phyloP scores from a whole-genome alignment of 2,329 filamentous ascomycete species.

The Cryoendolithus antarcticus region DNA sequence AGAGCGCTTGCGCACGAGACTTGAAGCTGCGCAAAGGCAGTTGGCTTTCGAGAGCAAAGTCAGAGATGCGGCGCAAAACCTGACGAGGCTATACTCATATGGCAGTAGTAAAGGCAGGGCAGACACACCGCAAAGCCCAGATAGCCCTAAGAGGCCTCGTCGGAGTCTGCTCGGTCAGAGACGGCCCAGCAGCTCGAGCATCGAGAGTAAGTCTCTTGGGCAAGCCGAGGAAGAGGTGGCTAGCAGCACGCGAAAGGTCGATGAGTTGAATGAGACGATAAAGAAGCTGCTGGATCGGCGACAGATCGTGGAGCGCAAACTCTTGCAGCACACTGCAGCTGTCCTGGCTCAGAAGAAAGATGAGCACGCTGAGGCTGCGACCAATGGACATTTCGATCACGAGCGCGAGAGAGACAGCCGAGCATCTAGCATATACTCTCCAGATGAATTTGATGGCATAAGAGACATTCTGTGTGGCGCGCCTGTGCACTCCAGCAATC shows the following conservation, averaged over 20 bases:
- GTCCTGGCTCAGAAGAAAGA: constrained; percentile 73
- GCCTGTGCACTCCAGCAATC: constrained; percentile 8
- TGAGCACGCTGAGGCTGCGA: constrained; percentile 33
- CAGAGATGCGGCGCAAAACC: constrained; percentile 78
- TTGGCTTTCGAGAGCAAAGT: constrained; percentile 86
- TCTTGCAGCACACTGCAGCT: constrained; percentile 84
- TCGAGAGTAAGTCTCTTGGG: constrained; percentile 27
- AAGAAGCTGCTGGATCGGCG: constrained; percentile 66
- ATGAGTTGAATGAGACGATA: constrained; percentile 70
- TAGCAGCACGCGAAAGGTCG: constrained; percentile 66
- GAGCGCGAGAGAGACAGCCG: constrained; percentile 9
- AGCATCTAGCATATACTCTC: constrained; percentile 12
- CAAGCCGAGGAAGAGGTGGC: constrained; percentile 63
- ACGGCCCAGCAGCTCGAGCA: constrained; percentile 30
- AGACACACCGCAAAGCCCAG: constrained; percentile 33
- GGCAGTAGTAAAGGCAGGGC: constrained; percentile 36
- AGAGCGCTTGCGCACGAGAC: constrained; percentile 57
- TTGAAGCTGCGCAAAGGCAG: constrained; percentile 71
- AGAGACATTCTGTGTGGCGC: constrained; percentile 19
- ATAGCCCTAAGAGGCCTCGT: constrained; percentile 37
- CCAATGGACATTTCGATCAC: constrained; percentile 7
- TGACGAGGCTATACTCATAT: constrained; percentile 61
- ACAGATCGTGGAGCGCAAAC: constrained; percentile 59
- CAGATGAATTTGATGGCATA: constrained; percentile 44
- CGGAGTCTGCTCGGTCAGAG: constrained; percentile 31